phyloP scores from a whole-genome alignment of 2,329 filamentous ascomycete genomes.

The Mycosphaerella sp. region DNA sequence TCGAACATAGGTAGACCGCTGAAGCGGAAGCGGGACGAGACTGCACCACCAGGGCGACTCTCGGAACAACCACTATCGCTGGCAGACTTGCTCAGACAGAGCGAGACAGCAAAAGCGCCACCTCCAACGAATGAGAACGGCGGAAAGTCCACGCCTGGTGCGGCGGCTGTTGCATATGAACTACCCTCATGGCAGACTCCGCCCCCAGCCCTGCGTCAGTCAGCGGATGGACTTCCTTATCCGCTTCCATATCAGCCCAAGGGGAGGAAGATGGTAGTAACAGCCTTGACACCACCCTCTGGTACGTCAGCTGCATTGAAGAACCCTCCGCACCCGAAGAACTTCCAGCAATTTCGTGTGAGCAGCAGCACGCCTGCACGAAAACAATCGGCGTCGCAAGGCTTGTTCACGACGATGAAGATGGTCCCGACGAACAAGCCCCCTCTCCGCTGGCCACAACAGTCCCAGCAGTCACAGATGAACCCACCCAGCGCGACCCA shows the following conservation, averaged over 20 bases:
- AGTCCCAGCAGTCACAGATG: neutral
- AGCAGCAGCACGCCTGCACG: neutral
- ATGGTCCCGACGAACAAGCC: neutral
- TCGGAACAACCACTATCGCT: conserved; percentile 19
- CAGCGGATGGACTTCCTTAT: conserved; percentile 13
- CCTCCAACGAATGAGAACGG: conserved; percentile 4
- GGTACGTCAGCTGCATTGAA: neutral
- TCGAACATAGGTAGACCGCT: conserved; percentile 16
- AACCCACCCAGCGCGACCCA: conserved; percentile 1
- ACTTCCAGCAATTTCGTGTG: conserved; percentile 2
- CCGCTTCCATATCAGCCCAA: conserved; percentile 23
- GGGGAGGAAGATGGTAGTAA: neutral
- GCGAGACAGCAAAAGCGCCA: conserved; percentile 18
- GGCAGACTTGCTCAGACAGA: conserved; percentile 26
- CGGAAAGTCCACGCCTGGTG: conserved; percentile 9
- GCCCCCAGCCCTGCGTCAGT: conserved; percentile 11
- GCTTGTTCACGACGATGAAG: conserved; percentile 26
- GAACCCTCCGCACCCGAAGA: neutral
- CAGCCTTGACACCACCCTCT: neutral
- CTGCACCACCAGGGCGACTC: neutral
- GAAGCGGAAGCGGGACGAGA: conserved; percentile 26
- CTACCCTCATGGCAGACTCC: conserved; percentile 28
- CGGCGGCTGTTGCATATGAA: conserved; percentile 21
- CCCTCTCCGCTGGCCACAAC: conserved; percentile 1
- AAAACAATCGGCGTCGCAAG: conserved; percentile 12